Base-by-base conservation (phyloP, 192 early-diverging fungal genomes). In the Pilobolus umbonatus region DNA sequence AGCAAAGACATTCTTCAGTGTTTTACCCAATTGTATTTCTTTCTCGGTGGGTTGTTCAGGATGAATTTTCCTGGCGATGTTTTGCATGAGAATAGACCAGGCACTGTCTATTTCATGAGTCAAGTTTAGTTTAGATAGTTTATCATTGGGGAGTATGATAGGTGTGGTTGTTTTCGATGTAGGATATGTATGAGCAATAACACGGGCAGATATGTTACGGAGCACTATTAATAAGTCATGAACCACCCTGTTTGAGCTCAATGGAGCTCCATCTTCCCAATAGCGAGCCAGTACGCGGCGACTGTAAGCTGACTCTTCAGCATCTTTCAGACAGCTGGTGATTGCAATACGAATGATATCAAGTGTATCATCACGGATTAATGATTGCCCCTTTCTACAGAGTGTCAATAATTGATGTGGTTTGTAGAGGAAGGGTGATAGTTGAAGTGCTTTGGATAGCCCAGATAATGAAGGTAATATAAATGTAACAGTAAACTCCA, bases 381-480 rank as follows among this genome's bases (percentile, higher is more conserved):
- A 63, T 14, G 70, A 29, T 51, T 77, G 79, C 0, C 75, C 70
- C 39, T 77, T 71, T n/a, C 71, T 62, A 30, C 75, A 69, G 1
- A 83, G 35, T 19, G 64, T 57, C 11, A 74, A 61, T 38, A 83
- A 73, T 32, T 83, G 77, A 46, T 64, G 62, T 9, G 71, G 68
- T 53, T 68, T 52, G 57, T 68, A 80, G 15, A 72, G 47, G 28
- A 74, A 62, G 6, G 81, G 66, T 17, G 78, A 63, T 3, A 60
- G 64, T 50, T 82, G 75, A 48, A 85, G 52, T 8, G 81, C 78
- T 22, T 77, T 74, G 24, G 78, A 72, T 7, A 79, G 55, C 10
- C 84, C 84, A 34, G 82, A 76, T n/a, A 85, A 55, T 1, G 82
- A 75, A 35, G 84, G 84, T 17, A 85, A 57, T 24, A 81, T 64